These are phyloP conservation scores for Caloboletus inedulis DNA, from an alignment of 1,284 basidiomycete genomes.

Conservation along the genomic window DNA sequence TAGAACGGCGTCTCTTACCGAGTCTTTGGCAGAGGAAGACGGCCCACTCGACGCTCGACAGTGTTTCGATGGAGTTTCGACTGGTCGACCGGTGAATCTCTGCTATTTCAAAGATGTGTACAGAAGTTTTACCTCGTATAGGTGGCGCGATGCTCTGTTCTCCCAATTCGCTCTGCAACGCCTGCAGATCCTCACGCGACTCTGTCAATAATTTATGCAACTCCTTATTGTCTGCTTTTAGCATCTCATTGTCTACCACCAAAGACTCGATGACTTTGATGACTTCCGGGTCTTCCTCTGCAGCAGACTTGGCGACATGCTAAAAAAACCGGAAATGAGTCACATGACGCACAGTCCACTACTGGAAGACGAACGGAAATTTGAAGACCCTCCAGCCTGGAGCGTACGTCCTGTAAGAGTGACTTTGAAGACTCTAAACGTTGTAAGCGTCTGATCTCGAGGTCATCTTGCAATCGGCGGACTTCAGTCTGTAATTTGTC, in stretches of 20 bases:
- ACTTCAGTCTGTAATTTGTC: constrained; percentile 75
- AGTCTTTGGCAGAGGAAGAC: constrained; percentile 38
- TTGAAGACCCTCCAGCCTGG: constrained; percentile 62
- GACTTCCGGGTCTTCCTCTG: constrained; percentile 55
- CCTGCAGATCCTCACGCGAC: constrained; percentile 72
- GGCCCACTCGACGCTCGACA: constrained; percentile 42
- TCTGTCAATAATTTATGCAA: constrained; percentile 70
- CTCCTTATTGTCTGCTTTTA: constrained; percentile 80
- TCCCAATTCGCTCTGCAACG: constrained; percentile 69
- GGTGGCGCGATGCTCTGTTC: constrained; percentile 56
- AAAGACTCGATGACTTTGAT: constrained; percentile 73
- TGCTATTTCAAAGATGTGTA: neutral
- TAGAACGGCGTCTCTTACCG: constrained; percentile 25
- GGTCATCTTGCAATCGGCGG: constrained; percentile 54
- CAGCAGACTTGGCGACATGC: constrained; percentile 43
- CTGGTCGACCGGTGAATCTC: constrained; percentile 25
- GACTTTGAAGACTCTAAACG: constrained; percentile 71
- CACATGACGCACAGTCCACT: neutral
- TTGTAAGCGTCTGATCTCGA: constrained; percentile 65
- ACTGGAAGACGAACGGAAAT: constrained; percentile 43
- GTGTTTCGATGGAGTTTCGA: constrained; percentile 41
- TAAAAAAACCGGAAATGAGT: constrained; percentile 25
- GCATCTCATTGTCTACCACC: constrained; percentile 77
- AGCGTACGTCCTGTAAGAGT: constrained; percentile 68
- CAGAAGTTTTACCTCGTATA: constrained; percentile 36